Evolutionary conservation across 495 filamentous ascomycete species (phyloP).

Genomic region (Penicillium macrosclerotiorum): DNA sequence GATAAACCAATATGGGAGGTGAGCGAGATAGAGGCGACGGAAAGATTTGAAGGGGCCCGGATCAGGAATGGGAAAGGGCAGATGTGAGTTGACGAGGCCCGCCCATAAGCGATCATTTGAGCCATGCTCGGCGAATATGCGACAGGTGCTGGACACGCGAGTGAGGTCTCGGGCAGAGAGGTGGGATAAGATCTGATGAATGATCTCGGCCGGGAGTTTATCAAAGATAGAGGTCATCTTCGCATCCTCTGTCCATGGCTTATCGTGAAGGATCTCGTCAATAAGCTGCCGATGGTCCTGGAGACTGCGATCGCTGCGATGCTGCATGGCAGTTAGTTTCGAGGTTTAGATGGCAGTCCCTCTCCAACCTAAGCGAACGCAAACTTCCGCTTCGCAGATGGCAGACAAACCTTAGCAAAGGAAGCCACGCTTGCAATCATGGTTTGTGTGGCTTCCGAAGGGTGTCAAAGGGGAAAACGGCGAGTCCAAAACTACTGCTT

Average conservation of each 20-base stretch:
- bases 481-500: constrained; percentile 1
- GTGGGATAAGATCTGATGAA: constrained; percentile 59
- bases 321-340: constrained; percentile 1
- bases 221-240: constrained; percentile 27
- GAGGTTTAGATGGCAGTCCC: not conserved
- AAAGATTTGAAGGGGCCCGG: constrained; percentile 60
- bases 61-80: constrained; percentile 47
- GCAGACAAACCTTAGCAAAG: not conserved
- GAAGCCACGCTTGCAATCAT: constrained; percentile 6
- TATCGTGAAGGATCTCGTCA: constrained; percentile 12
- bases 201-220: constrained; percentile 61
- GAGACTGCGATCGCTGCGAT: constrained; percentile 1
- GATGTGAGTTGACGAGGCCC: constrained; percentile 56
- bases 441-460: not conserved
- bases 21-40: constrained; percentile 66
- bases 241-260: not conserved
- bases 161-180: constrained; percentile 58
- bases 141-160: constrained; percentile 54
- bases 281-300: constrained; percentile 4
- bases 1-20: constrained; percentile 84
- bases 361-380: not conserved
- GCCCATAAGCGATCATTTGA: constrained; percentile 63
- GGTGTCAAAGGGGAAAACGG: not conserved
- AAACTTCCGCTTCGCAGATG: not conserved
- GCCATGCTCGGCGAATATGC: constrained; percentile 47